Conservation (phyloP, 164 flowering plant species). For the Sedum album region DNA sequence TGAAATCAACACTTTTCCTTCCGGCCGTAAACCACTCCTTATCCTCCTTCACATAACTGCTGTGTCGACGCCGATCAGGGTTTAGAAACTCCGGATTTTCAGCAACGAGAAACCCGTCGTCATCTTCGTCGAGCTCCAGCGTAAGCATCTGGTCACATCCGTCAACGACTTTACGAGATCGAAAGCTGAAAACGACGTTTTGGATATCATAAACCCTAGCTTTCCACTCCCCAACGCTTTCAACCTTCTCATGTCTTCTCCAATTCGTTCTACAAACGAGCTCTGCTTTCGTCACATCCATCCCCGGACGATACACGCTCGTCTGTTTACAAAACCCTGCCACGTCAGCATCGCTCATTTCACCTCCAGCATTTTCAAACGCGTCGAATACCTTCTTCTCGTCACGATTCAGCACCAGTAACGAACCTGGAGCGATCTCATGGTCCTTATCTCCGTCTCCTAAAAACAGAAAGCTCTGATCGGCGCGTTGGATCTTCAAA, state of each 20-base stretch:
- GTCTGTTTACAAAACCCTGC: conserved; percentile 59
- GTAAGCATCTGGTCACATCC: conserved; percentile 45
- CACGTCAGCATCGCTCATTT: conserved; percentile 53
- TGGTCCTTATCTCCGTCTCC: conserved; percentile 48
- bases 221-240: conserved; percentile 80
- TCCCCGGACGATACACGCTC: conserved; percentile 81
- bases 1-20: conserved; percentile 48
- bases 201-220: conserved; percentile 74
- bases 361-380: conserved; percentile 76
- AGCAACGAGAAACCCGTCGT: conserved; percentile 78
- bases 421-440: conserved; percentile 45
- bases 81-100: conserved; percentile 50
- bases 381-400: conserved; percentile 57
- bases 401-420: conserved; percentile 66
- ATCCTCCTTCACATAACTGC: conserved; percentile 69
- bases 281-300: conserved; percentile 87
- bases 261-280: conserved; percentile 67
- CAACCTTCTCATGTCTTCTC: conserved; percentile 80
- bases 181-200: conserved; percentile 75
- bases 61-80: conserved; percentile 30
- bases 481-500: conserved; percentile 75
- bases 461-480: conserved; percentile 81
- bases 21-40: conserved; percentile 41
- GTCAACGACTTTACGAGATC: conserved; percentile 55
- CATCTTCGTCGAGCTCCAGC: conserved; percentile 65